Base-by-base conservation (phyloP, 306 rosid genomes). In the Ziziphus jujuba region DNA sequence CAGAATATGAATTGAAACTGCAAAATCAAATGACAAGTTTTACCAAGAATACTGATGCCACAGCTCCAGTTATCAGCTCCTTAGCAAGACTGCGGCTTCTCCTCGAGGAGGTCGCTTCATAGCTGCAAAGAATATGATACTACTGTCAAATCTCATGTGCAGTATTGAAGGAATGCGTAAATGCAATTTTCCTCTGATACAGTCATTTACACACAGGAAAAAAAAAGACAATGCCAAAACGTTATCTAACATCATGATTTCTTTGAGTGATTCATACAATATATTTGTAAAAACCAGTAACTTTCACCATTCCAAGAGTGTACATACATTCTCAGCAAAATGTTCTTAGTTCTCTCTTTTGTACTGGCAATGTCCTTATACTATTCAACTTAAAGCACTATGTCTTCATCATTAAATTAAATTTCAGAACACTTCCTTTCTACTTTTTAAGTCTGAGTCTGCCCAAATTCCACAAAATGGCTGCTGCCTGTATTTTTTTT, bases 21-120 rank as follows among this genome's bases (percentile, higher is more conserved):
- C 21, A 52, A 66, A 50, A 7, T 2, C 15, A 52, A 34, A 25
- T 45, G 11, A 38, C 13, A 49, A 20, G 49, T 68, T 3, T 28
- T 70, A 88, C 97, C 95, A 87, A 75, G 88, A 90, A 91, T 61
- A 88, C 77, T 17, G 97, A 90, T 44, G 99, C 99, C 63, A 88
- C 82, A 24, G 92, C 84, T 74, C 91, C 99, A 9, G 95, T 85
- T 33, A 64, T 61, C 61, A 95, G 87, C 79, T 90, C 99, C 85
- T 90, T 93, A 19, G 61, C 75, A 74, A 90, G 90, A 75, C 88
- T 75, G 53, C 96, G 97, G 82, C 70, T 95, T 86, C 73, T 81
- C 83, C 95, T 76, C 19, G 99, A 85, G 35, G 95, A 73, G 25
- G 99, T 95, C 38, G 96, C 91, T 79, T 88, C 99, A 81, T 86